Percentiles rank a stretch among this genome's conserved stretches.
Conservation (phyloP, 1,284 basidiomycete genomes). For the Cryptococcus sp. region DNA sequence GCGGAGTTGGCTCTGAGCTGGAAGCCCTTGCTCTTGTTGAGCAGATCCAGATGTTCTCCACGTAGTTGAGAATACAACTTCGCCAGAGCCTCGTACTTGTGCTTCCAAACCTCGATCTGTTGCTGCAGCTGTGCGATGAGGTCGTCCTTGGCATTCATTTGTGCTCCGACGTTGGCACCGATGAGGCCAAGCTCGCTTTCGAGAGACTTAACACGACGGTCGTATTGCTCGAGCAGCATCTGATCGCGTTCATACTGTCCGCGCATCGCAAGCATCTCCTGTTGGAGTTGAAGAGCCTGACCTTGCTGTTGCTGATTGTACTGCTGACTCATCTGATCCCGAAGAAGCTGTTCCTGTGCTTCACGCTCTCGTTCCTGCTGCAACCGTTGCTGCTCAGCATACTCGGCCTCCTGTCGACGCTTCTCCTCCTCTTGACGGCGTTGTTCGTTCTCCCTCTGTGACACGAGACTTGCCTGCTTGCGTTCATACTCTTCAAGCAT, state of each 20-base stretch:
- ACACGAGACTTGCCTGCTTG: constrained; percentile 79
- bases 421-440: constrained; percentile 74
- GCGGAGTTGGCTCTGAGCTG: constrained; percentile 98
- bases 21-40: constrained; percentile 95
- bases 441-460: constrained; percentile 81
- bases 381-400: constrained; percentile 63
- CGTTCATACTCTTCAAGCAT: constrained; percentile 97
- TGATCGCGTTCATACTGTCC: constrained; percentile 99
- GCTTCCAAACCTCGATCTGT: constrained; percentile 94
- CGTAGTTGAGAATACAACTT: constrained; percentile 98
- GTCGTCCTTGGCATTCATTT: constrained; percentile 91
- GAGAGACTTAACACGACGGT: constrained; percentile 91
- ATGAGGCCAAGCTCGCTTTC: constrained; percentile 87
- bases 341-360: constrained; percentile 82
- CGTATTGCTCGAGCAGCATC: constrained; percentile 96
- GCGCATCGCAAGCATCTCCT: constrained; percentile 87
- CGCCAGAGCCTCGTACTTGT: constrained; percentile 98
- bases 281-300: constrained; percentile 71
- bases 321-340: constrained; percentile 72
- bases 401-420: constrained; percentile 80
- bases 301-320: constrained; percentile 63
- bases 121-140: constrained; percentile 94
- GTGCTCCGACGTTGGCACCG: constrained; percentile 77
- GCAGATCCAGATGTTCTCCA: constrained; percentile 95
- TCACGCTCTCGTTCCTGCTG: constrained; percentile 82